Evolutionary conservation across 768 basidiomycete species (phyloP).

Genomic region (Kwoniella dendrophila): DNA sequence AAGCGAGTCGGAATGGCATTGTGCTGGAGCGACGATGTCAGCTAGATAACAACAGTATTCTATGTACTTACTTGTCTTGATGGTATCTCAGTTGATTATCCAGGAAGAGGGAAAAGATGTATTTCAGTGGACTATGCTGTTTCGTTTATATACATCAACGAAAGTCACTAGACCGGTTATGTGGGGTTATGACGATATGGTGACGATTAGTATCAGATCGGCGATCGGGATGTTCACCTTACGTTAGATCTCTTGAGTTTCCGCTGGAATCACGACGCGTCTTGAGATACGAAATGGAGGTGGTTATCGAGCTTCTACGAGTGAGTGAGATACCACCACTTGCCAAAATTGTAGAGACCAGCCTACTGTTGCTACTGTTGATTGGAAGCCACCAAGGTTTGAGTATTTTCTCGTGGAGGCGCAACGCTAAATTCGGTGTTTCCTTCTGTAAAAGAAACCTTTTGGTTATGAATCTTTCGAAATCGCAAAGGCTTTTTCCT

Average conservation of each 20-base stretch:
- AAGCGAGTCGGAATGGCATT: conserved; percentile 23
- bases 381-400: too few species aligned
- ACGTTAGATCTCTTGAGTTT: neutral
- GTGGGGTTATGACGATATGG: conserved; percentile 18
- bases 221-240: conserved; percentile 11
- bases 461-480: too few species aligned
- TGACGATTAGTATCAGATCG: conserved; percentile 13
- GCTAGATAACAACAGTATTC: neutral
- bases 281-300: too few species aligned
- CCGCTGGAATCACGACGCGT: conserved; percentile 1
- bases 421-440: too few species aligned
- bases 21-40: neutral
- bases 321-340: too few species aligned
- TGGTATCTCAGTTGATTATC: neutral
- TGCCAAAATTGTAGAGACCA: too few species aligned
- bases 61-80: neutral
- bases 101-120: neutral
- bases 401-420: too few species aligned
- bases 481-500: too few species aligned
- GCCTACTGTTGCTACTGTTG: too few species aligned
- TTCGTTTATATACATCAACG: neutral
- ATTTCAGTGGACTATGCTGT: neutral
- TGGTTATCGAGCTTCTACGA: too few species aligned
- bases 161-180: neutral
- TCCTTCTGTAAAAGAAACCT: too few species aligned